Percentiles rank a stretch among this genome's conserved stretches.
Evolutionary conservation across 768 basidiomycete species (phyloP).

Genomic region (Tulasnella calospora): DNA sequence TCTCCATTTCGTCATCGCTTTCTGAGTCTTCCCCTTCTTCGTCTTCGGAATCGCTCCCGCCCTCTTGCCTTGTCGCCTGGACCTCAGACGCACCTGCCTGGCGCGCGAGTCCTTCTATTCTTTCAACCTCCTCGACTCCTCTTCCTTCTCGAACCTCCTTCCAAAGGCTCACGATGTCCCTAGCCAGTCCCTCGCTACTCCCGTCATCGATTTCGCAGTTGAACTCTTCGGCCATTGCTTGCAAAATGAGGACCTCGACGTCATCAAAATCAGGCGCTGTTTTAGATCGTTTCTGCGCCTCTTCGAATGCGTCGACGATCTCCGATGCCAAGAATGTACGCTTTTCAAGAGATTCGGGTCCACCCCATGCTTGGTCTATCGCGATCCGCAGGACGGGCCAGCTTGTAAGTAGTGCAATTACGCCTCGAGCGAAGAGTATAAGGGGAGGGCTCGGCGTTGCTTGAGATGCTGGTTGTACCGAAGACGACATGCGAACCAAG

Average conservation of each 20-base stretch:
- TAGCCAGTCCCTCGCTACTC: slow-evolving; percentile 67
- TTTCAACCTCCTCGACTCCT: slow-evolving; percentile 45
- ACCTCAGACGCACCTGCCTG: slow-evolving; percentile 54
- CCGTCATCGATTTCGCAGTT: slow-evolving; percentile 80
- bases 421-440: slow-evolving; percentile 79
- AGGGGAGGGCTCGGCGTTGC: slow-evolving; percentile 32
- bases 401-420: slow-evolving; percentile 69
- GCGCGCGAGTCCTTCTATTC: slow-evolving; percentile 62
- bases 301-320: slow-evolving; percentile 66
- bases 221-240: slow-evolving; percentile 85
- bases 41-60: slow-evolving; percentile 37
- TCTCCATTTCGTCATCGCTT: slow-evolving; percentile 31
- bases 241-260: slow-evolving; percentile 73
- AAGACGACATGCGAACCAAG: not conserved
- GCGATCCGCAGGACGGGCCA: slow-evolving; percentile 88
- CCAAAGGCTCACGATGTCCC: slow-evolving; percentile 69
- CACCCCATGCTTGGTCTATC: slow-evolving; percentile 82
- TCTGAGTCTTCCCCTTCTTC: slow-evolving; percentile 40
- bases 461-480: slow-evolving; percentile 39
- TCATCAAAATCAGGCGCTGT: slow-evolving; percentile 60
- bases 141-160: slow-evolving; percentile 39
- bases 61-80: slow-evolving; percentile 29
- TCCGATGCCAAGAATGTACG: slow-evolving; percentile 79
- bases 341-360: slow-evolving; percentile 63
- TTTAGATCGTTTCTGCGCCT: slow-evolving; percentile 6